phyloP scores from a whole-genome alignment of 768 basidiomycete genomes.

The Exidia glandulosa region DNA sequence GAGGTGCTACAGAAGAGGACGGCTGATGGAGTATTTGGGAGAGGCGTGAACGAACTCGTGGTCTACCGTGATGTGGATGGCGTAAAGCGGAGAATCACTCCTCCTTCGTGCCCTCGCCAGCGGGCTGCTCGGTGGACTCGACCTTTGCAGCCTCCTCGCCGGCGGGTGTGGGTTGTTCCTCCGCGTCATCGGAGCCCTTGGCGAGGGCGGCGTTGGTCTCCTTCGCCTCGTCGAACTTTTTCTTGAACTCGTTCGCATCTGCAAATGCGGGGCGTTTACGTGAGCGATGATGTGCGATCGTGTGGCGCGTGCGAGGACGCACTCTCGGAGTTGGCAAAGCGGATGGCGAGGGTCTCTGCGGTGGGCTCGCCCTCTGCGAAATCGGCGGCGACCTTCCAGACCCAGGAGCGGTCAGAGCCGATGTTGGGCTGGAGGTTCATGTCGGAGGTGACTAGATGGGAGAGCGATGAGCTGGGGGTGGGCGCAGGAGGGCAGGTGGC shows the following conservation, averaged over 20 bases:
- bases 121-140: slow-evolving; percentile 15
- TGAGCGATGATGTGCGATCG: neutral
- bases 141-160: slow-evolving; percentile 7
- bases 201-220: slow-evolving; percentile 45
- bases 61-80: no score
- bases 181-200: slow-evolving; percentile 2
- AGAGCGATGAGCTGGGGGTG: neutral
- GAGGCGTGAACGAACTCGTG: no score
- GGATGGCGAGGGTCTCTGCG: slow-evolving; percentile 92
- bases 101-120: slow-evolving; percentile 13
- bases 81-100: no score
- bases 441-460: slow-evolving; percentile 58
- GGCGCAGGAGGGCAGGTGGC: neutral
- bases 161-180: slow-evolving; percentile 13
- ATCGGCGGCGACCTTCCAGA: slow-evolving; percentile 95
- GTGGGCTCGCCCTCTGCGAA: slow-evolving; percentile 85
- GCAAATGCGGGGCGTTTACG: neutral
- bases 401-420: slow-evolving; percentile 98
- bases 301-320: slow-evolving; percentile 21
- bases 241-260: slow-evolving; percentile 86
- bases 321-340: slow-evolving; percentile 96
- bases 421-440: slow-evolving; percentile 97
- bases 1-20: no score
- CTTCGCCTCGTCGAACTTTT: slow-evolving; percentile 78
- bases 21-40: no score